A percentile compares a stretch with the other conserved stretches of the same genome.
These are phyloP conservation scores for Zancudomyces culisetae DNA, from an alignment of 371 early-diverging fungal genomes.

Conservation along the genomic window DNA sequence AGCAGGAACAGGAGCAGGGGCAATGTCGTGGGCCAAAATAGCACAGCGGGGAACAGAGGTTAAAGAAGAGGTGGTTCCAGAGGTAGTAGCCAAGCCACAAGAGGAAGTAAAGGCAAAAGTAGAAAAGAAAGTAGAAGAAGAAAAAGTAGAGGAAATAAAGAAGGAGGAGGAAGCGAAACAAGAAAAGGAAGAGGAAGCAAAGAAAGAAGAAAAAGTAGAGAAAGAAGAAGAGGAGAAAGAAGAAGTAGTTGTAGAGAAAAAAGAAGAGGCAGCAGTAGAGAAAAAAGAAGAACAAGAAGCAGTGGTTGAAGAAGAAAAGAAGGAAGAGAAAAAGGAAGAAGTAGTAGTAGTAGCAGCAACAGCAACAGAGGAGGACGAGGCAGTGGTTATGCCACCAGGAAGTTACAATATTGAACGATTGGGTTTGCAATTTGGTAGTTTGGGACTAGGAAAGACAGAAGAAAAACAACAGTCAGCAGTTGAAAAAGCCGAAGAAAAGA, in stretches of 20 bases:
- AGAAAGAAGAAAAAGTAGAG: neutral
- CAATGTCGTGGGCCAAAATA: slow-evolving; percentile 16
- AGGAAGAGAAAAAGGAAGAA: neutral
- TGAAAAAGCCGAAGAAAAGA: neutral
- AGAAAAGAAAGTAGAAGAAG: neutral
- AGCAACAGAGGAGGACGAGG: slow-evolving; percentile 31
- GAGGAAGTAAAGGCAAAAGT: neutral
- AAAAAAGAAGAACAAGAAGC: neutral
- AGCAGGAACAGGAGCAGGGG: slow-evolving; percentile 7
- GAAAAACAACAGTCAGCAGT: neutral
- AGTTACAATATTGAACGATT: slow-evolving; percentile 39
- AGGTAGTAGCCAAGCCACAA: neutral
- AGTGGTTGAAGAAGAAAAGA: neutral
- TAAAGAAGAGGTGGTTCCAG: slow-evolving; percentile 2
- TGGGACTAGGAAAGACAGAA: neutral
- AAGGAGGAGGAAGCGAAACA: neutral
- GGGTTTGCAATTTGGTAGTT: slow-evolving; percentile 56
- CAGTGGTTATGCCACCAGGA: slow-evolving; percentile 66
- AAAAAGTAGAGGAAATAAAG: neutral
- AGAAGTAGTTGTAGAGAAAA: neutral
- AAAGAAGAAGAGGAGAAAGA: neutral
- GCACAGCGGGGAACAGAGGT: slow-evolving; percentile 3
- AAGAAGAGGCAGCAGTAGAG: slow-evolving; percentile 3
- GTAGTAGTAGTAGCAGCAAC: slow-evolving; percentile 1
- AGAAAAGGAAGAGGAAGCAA: slow-evolving; percentile 1